Percentiles rank a stretch among this genome's conserved stretches.
phyloP scores from a whole-genome alignment of 108 stramenopile species.

The Fragilaria crotonensis region DNA sequence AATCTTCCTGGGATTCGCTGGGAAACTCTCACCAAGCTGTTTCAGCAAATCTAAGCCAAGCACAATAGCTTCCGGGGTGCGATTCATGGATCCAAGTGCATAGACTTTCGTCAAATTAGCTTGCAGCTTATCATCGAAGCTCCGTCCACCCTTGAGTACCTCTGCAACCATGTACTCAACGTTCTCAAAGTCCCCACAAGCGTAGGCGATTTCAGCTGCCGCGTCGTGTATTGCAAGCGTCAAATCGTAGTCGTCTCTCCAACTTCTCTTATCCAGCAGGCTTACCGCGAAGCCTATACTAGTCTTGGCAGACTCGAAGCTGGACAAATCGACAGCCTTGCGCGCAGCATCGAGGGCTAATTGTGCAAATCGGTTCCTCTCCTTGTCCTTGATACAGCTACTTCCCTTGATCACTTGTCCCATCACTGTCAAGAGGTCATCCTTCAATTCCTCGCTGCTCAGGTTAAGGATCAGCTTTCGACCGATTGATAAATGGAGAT shows the following conservation, averaged over 20 bases:
- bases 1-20: slow-evolving; percentile 11
- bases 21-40: slow-evolving; percentile 21
- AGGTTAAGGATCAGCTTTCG: slow-evolving; percentile 17
- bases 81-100: slow-evolving; percentile 7
- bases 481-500: slow-evolving; percentile 40
- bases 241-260: slow-evolving; percentile 30
- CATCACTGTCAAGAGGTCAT: background rate
- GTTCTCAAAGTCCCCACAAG: slow-evolving; percentile 20
- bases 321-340: background rate
- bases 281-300: background rate
- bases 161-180: slow-evolving; percentile 11
- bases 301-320: background rate
- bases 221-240: slow-evolving; percentile 32
- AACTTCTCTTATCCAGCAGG: background rate
- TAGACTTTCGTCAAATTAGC: slow-evolving; percentile 24
- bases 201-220: slow-evolving; percentile 35
- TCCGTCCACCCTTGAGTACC: slow-evolving; percentile 10
- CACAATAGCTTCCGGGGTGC: slow-evolving; percentile 14
- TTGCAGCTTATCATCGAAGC: slow-evolving; percentile 29
- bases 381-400: background rate
- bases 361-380: background rate
- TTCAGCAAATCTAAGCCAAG: slow-evolving; percentile 18
- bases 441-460: slow-evolving; percentile 4
- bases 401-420: background rate
- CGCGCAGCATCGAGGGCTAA: background rate